Conservation (phyloP, 176 grass and related monocot species). For the Pontederia crassipes region DNA sequence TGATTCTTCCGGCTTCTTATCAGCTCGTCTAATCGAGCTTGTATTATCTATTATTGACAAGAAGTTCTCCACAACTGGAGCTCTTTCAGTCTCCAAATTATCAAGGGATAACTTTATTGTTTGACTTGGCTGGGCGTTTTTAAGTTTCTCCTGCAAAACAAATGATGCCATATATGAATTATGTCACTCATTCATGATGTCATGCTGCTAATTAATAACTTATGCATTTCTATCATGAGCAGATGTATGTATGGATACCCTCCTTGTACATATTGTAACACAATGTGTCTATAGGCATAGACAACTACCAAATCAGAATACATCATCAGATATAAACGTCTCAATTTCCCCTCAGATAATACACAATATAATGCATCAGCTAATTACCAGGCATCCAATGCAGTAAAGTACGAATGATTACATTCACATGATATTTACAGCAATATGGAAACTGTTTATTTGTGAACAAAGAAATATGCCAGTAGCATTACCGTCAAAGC, state of each 20-base stretch:
- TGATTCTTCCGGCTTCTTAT: background rate
- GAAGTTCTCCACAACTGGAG: conserved; percentile 16
- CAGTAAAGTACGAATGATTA: background rate
- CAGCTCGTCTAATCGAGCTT: background rate
- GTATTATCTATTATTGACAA: conserved; percentile 23
- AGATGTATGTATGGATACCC: too few species aligned
- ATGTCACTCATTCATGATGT: background rate
- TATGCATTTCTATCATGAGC: too few species aligned
- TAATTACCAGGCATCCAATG: too few species aligned
- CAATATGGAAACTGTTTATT: background rate
- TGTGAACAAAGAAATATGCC: background rate
- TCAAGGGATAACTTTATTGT: background rate
- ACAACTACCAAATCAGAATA: too few species aligned
- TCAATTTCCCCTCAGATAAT: too few species aligned
- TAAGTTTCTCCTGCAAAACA: conserved; percentile 15
- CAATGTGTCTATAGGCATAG: too few species aligned
- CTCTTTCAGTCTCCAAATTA: conserved; percentile 8
- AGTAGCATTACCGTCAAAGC: conserved; percentile 39
- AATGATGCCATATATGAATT: background rate
- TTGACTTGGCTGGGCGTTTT: conserved; percentile 1
- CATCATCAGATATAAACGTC: too few species aligned
- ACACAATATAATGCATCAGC: too few species aligned
- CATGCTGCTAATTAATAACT: background rate
- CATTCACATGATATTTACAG: background rate
- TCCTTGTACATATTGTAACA: too few species aligned